Conservation (phyloP, 1,139 yeast genomes). For the Zhuliangozyma parablackwelliae region DNA sequence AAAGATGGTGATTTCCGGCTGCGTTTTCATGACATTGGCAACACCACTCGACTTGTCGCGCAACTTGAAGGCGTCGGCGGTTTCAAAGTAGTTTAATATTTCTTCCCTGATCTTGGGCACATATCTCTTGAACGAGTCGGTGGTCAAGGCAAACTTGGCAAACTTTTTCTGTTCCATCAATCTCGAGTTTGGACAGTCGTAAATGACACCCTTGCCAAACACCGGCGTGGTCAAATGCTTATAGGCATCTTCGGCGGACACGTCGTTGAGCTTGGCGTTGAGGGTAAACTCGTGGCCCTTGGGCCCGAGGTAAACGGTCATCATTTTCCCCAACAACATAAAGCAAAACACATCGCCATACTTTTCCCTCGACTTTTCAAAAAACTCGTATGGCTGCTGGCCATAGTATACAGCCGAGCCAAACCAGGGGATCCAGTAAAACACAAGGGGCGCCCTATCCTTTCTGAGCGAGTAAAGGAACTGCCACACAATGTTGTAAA, state of each 20-base stretch:
- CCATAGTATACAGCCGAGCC: slow-evolving; percentile 90
- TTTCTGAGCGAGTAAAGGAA: slow-evolving; percentile 64
- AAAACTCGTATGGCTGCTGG: slow-evolving; percentile 88
- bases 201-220: slow-evolving; percentile 94
- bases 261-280: slow-evolving; percentile 85
- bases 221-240: slow-evolving; percentile 94
- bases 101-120: slow-evolving; percentile 89
- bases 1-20: slow-evolving; percentile 93
- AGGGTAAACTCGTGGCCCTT: slow-evolving; percentile 96
- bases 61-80: slow-evolving; percentile 43
- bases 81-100: slow-evolving; percentile 57
- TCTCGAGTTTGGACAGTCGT: slow-evolving; percentile 90
- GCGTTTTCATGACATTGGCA: slow-evolving; percentile 73
- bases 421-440: slow-evolving; percentile 92
- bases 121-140: slow-evolving; percentile 76
- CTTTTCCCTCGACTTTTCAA: slow-evolving; percentile 68
- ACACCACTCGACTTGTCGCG: slow-evolving; percentile 41
- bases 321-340: slow-evolving; percentile 79
- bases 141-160: slow-evolving; percentile 83
- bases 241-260: slow-evolving; percentile 95
- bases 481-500: slow-evolving; percentile 69
- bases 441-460: slow-evolving; percentile 84
- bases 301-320: slow-evolving; percentile 96
- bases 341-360: slow-evolving; percentile 93
- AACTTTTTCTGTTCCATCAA: slow-evolving; percentile 98